A percentile compares a stretch with the other conserved stretches of the same genome.
Evolutionary conservation across 2,329 filamentous ascomycete species (phyloP).

Genomic region (Nemania serpens): DNA sequence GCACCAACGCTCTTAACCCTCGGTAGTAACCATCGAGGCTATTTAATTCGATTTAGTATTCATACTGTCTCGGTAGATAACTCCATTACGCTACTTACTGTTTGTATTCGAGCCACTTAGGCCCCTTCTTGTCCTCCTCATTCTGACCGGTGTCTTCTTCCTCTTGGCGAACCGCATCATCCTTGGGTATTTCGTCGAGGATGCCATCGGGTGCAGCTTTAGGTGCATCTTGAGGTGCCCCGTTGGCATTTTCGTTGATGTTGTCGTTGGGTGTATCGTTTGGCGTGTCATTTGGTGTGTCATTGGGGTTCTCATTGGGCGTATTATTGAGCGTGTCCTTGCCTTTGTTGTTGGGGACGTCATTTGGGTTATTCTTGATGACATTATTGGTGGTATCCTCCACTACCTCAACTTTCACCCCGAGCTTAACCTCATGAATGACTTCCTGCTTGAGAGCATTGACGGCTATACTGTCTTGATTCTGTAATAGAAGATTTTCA

Average conservation of each 20-base stretch:
- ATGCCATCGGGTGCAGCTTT: background rate
- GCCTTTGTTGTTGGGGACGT: background rate
- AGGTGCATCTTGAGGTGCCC: background rate
- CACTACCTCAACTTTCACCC: background rate
- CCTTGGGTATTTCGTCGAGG: background rate
- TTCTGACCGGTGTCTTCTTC: background rate
- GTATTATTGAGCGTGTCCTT: background rate
- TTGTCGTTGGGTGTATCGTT: background rate
- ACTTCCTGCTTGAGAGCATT: slow-evolving; percentile 17
- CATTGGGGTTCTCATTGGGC: background rate
- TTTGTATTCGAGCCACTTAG: slow-evolving; percentile 47
- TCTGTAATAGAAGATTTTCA: slow-evolving; percentile 28
- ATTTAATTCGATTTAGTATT: slow-evolving; percentile 24
- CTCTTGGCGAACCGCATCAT: background rate
- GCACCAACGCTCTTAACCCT: slow-evolving; percentile 73
- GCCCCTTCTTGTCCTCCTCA: slow-evolving; percentile 32
- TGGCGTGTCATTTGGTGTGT: background rate
- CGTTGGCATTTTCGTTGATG: background rate
- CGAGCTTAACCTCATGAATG: slow-evolving; percentile 8
- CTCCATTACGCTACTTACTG: slow-evolving; percentile 45
- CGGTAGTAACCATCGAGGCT: slow-evolving; percentile 83
- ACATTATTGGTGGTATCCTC: slow-evolving; percentile 7
- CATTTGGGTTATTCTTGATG: background rate
- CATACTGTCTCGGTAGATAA: background rate
- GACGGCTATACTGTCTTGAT: slow-evolving; percentile 23